phyloP scores from a whole-genome alignment of 2,329 filamentous ascomycete genomes.

The Pseudocercospora eumusae region DNA sequence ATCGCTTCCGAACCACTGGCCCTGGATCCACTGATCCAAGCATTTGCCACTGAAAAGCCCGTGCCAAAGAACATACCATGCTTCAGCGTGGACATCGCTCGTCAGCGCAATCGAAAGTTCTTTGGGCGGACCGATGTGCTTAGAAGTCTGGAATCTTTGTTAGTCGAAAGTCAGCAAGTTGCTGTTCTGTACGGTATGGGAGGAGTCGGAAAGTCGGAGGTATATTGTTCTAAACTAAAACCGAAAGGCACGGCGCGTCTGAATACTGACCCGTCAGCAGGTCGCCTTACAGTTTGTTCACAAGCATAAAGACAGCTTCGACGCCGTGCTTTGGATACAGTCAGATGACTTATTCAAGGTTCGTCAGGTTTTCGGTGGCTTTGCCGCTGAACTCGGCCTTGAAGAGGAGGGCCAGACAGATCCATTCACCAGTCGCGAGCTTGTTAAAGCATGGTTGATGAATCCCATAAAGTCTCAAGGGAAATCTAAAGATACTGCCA shows the following conservation, averaged over 20 bases:
- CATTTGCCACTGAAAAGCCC: background rate
- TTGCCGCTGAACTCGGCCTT: constrained; percentile 9
- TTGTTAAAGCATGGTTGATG: constrained; percentile 7
- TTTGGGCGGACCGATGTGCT: constrained; percentile 4
- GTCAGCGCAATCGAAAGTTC: constrained; percentile 8
- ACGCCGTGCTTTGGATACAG: constrained; percentile 16
- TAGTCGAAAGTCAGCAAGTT: background rate
- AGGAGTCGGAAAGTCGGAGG: constrained; percentile 16
- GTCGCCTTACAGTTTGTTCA: constrained; percentile 9
- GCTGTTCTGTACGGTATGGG: constrained; percentile 12
- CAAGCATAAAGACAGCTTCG: constrained; percentile 1
- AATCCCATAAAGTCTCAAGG: background rate
- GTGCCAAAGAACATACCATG: constrained; percentile 6
- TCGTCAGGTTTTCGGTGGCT: constrained; percentile 5
- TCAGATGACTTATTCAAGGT: constrained; percentile 14
- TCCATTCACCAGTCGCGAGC: constrained; percentile 6
- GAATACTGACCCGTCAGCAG: no score
- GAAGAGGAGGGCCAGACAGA: background rate
- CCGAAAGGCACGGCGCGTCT: no score
- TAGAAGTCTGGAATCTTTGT: background rate
- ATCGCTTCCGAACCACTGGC: background rate
- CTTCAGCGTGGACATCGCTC: constrained; percentile 4
- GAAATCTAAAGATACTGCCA: background rate
- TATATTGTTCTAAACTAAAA: no score
- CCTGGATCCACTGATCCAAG: background rate